Evolutionary conservation across 2,329 filamentous ascomycete species (phyloP), one percentile per base, ranked within the genome.

Genomic region (Fusarium musae): DNA sequence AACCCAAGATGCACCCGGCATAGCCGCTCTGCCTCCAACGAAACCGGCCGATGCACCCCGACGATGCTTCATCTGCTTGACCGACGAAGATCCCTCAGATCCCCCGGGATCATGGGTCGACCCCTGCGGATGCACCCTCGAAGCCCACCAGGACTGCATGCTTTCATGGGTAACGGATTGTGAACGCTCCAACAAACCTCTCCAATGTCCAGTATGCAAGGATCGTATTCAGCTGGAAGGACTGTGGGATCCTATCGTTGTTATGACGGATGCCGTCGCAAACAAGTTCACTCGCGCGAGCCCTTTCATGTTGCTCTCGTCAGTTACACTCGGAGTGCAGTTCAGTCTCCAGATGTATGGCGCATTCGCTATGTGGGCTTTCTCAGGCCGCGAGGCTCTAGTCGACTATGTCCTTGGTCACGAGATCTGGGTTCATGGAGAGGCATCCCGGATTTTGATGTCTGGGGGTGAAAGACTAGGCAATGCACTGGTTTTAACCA

Each of bases 91-190:
- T 32, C 86, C 89, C 43, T 82, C 80, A 15, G 81, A 84, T 26
- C 78, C 85, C 13, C 85, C 87, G 8, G 80, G 83, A 50, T 82
- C 85, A 61, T 99, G 96, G 96, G 91, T 94, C 49, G 93, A 93
- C 61, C 95, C 96, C 4, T 99, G 96, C 80, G 93, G 92, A 1
- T 99, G 96, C 83, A 95, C 93, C 17, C 87, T 99, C 43, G 93
- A 93, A 63, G 96, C 95, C 3, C 96, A 99, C 80, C 95, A 98
- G 81, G 89, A 91, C 68, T 97, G 95, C 80, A 87, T 98, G 74
- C 87, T 98, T 43, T 93, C 94, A 78, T 99, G 95, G 95, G 92
- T 98, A 23, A 92, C 93, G n/a, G 94, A 97, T 79, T 90, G 94
- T 79, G 95, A 98, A 83, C 88, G 82, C 66, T 82, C 88, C 79